Evolutionary conservation across 1,284 basidiomycete genomes (phyloP).

Genomic region (Puccinia triticina): DNA sequence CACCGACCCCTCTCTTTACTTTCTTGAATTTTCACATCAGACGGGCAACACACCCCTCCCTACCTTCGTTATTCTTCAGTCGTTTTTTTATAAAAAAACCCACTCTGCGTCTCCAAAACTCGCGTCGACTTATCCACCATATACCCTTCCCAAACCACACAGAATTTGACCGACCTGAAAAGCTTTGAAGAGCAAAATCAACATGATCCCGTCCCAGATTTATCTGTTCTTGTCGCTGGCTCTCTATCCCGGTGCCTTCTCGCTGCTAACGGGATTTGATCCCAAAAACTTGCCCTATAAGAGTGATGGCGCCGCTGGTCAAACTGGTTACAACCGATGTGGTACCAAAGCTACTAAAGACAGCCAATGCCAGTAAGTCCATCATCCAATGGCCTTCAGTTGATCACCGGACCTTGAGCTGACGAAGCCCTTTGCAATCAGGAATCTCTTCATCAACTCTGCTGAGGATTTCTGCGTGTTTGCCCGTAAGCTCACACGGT

Average conservation of each 20-base stretch:
- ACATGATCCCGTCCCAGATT: background rate
- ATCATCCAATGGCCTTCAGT: background rate
- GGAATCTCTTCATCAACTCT: slow-evolving; percentile 38
- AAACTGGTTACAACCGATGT: slow-evolving; percentile 49
- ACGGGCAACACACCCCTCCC: too few species aligned
- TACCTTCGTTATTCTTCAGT: too few species aligned
- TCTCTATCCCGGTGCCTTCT: slow-evolving; percentile 12
- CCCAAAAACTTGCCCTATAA: slow-evolving; percentile 28
- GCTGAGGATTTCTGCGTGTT: slow-evolving; percentile 49
- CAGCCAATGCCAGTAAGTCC: slow-evolving; percentile 47
- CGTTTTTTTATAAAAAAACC: too few species aligned
- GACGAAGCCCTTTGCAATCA: background rate
- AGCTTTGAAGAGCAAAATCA: too few species aligned
- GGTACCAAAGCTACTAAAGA: slow-evolving; percentile 19
- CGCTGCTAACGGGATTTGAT: slow-evolving; percentile 41
- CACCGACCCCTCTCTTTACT: too few species aligned
- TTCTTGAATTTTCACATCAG: too few species aligned
- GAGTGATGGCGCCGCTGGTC: slow-evolving; percentile 29
- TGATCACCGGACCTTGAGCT: background rate
- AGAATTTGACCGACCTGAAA: too few species aligned
- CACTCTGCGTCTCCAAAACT: too few species aligned
- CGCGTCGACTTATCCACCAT: too few species aligned
- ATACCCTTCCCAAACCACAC: too few species aligned
- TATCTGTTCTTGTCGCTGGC: slow-evolving; percentile 31
- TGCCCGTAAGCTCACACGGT: slow-evolving; percentile 26